phyloP scores from a whole-genome alignment of 768 basidiomycete genomes.

The Xerocomellus amylosporus region DNA sequence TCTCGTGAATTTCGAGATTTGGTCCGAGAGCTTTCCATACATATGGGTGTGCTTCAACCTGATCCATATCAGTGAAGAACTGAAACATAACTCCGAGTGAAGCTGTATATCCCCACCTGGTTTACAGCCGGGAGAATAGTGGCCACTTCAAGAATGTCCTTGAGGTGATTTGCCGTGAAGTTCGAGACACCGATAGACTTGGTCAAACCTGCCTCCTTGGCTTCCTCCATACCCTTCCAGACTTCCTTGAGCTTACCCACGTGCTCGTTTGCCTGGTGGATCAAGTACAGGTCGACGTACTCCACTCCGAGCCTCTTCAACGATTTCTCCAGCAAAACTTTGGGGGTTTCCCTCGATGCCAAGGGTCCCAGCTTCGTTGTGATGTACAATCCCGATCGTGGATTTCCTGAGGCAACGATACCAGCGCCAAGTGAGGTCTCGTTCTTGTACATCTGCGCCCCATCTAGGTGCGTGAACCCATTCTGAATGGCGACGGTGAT shows the following conservation, averaged over 20 bases:
- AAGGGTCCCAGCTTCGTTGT: conserved; percentile 50
- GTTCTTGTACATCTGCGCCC: conserved; percentile 59
- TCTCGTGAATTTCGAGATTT: conserved; percentile 33
- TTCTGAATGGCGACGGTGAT: conserved; percentile 50
- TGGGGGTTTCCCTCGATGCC: conserved; percentile 44
- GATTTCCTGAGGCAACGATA: conserved; percentile 47
- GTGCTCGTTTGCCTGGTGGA: conserved; percentile 47
- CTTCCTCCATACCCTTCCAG: conserved; percentile 62
- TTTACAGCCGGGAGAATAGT: conserved; percentile 51
- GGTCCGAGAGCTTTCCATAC: conserved; percentile 42
- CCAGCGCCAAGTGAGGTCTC: conserved; percentile 52
- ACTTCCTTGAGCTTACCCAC: conserved; percentile 45
- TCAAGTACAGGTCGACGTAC: conserved; percentile 61
- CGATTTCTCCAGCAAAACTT: conserved; percentile 48
- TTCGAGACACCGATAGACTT: conserved; percentile 56
- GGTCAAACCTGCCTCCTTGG: conserved; percentile 42
- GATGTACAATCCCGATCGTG: conserved; percentile 56
- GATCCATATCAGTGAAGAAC: background rate
- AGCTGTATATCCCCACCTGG: conserved; percentile 36
- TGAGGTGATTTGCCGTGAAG: conserved; percentile 42
- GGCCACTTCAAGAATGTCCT: conserved; percentile 42
- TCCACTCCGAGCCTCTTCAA: conserved; percentile 52
- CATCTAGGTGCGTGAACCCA: conserved; percentile 61
- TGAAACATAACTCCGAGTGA: background rate
- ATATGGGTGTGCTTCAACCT: conserved; percentile 58